Percentiles rank a stretch among this genome's conserved stretches.
phyloP scores from a whole-genome alignment of 2,329 filamentous ascomycete genomes.

The Phialocephala sp. region DNA sequence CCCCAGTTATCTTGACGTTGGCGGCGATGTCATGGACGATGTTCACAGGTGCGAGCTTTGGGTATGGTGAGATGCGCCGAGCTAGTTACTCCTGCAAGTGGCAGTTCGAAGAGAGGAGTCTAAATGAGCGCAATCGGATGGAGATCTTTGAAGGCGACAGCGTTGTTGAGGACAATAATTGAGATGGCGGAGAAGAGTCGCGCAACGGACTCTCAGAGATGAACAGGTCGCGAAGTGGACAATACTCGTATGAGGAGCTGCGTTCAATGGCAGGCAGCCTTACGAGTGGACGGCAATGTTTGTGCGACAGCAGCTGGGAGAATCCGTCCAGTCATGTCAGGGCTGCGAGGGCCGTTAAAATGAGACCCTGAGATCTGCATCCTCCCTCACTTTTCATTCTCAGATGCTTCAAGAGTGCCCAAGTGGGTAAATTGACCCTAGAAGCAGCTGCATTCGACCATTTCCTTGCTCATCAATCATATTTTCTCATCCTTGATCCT shows the following conservation, averaged over 20 bases:
- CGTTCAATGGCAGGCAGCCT: not conserved
- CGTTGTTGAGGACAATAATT: not conserved
- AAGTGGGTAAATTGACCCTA: not conserved
- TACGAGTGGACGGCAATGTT: not conserved
- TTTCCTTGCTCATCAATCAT: not conserved
- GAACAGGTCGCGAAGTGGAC: not conserved
- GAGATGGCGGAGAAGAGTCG: not conserved
- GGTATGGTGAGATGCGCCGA: not conserved
- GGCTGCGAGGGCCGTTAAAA: not conserved
- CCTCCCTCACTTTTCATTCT: not conserved
- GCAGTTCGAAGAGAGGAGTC: not conserved
- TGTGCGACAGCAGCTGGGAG: not conserved
- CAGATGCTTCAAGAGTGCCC: not conserved
- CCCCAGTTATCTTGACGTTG: slow-evolving; percentile 12
- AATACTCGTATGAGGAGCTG: too few species aligned
- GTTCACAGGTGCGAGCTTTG: not conserved
- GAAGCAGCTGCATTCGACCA: not conserved
- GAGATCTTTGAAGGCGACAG: not conserved
- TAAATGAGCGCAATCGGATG: not conserved
- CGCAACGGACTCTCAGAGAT: not conserved
- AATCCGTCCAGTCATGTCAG: not conserved
- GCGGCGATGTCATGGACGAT: slow-evolving; percentile 11
- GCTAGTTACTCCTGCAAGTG: not conserved
- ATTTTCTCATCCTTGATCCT: not conserved
- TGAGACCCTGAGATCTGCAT: not conserved